A percentile compares a stretch with the other conserved stretches of the same genome.
Evolutionary conservation across 345 rosid genomes (phyloP).

Genomic region (Populus nigra): DNA sequence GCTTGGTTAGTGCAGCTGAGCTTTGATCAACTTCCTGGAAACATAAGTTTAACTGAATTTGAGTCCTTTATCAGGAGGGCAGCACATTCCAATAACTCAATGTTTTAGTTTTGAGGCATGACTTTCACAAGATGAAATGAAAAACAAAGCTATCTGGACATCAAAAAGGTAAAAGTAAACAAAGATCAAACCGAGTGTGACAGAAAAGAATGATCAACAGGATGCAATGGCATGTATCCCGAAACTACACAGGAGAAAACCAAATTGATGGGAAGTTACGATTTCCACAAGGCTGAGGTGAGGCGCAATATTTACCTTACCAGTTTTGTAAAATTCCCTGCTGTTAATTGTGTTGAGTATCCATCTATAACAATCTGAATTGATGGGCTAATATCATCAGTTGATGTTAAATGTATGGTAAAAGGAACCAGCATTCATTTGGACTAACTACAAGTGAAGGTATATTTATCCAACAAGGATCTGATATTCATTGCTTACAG

Average conservation of each 20-base stretch:
- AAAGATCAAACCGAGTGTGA: neutral
- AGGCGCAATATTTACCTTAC: conserved; percentile 83
- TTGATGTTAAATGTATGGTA: neutral
- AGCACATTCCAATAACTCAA: neutral
- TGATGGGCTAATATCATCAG: conserved; percentile 7
- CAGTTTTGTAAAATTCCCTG: conserved; percentile 88
- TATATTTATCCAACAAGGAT: neutral
- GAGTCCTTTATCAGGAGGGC: neutral
- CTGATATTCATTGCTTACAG: neutral
- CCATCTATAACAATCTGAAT: conserved; percentile 78
- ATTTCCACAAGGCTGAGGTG: conserved; percentile 16
- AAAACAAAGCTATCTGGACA: neutral
- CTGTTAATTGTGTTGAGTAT: conserved; percentile 84
- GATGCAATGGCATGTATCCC: neutral
- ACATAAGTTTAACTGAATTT: no score
- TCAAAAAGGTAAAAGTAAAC: neutral
- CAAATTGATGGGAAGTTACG: conserved; percentile 1
- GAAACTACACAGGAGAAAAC: neutral
- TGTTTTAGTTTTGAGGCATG: neutral
- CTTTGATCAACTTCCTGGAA: conserved; percentile 58
- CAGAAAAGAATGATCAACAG: neutral
- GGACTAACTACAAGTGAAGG: neutral
- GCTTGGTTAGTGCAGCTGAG: conserved; percentile 70
- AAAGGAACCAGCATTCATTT: neutral
- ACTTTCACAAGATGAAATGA: neutral